Conservation (phyloP, 768 basidiomycete genomes). For the Agrocybe chaxingu region DNA sequence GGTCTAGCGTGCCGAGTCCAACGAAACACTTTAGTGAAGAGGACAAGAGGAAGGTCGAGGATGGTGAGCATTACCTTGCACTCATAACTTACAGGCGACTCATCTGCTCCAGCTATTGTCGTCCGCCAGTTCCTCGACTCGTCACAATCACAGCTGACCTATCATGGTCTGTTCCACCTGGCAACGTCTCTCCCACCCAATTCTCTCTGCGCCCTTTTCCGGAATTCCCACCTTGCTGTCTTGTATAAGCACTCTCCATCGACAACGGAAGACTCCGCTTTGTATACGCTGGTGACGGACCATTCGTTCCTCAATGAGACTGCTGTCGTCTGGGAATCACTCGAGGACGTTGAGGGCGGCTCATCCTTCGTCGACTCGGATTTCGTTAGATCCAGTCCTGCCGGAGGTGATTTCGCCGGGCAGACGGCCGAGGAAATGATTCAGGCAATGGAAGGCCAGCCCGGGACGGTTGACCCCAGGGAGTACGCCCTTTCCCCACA, state of each 20-base stretch:
- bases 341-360: slow-evolving; percentile 85
- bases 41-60: slow-evolving; percentile 61
- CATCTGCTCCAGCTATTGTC: slow-evolving; percentile 49
- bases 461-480: slow-evolving; percentile 38
- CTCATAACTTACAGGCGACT: neutral
- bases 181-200: slow-evolving; percentile 56
- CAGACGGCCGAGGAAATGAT: slow-evolving; percentile 63
- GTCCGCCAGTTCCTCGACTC: slow-evolving; percentile 67
- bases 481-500: slow-evolving; percentile 48
- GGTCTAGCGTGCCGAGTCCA: slow-evolving; percentile 17
- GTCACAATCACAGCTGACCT: slow-evolving; percentile 82
- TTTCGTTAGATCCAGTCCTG: slow-evolving; percentile 61
- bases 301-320: slow-evolving; percentile 74
- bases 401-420: slow-evolving; percentile 80
- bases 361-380: slow-evolving; percentile 75
- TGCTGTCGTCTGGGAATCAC: slow-evolving; percentile 85
- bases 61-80: slow-evolving; percentile 47
- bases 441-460: slow-evolving; percentile 41
- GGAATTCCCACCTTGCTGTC: slow-evolving; percentile 87
- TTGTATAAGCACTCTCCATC: slow-evolving; percentile 57
- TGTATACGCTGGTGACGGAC: slow-evolving; percentile 87
- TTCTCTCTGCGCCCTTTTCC: slow-evolving; percentile 79
- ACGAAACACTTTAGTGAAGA: slow-evolving; percentile 41
- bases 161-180: slow-evolving; percentile 82
- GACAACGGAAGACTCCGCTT: slow-evolving; percentile 30